Conservation (phyloP, 805 yeast species). For the Pichia thaimueangensis region DNA sequence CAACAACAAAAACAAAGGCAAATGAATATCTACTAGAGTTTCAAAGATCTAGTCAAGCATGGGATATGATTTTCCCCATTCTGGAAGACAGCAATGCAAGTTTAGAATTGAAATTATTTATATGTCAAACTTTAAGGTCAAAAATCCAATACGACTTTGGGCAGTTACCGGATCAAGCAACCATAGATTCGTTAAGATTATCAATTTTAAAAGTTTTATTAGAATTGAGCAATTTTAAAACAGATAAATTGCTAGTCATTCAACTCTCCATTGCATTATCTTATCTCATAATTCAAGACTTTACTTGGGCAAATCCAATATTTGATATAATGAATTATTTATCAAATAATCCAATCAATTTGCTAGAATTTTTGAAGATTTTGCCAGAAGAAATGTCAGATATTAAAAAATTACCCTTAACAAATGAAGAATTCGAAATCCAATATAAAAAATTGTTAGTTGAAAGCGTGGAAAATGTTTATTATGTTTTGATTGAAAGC, state of each 20-base stretch:
- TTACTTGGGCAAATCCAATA: slow-evolving; percentile 67
- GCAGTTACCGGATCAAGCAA: slow-evolving; percentile 60
- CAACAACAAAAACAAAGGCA: slow-evolving; percentile 38
- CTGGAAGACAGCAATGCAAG: slow-evolving; percentile 31
- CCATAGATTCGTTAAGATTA: slow-evolving; percentile 52
- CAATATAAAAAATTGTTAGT: slow-evolving; percentile 61
- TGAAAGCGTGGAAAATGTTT: slow-evolving; percentile 60
- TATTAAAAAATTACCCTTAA: slow-evolving; percentile 66
- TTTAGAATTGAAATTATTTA: slow-evolving; percentile 66
- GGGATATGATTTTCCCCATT: slow-evolving; percentile 62
- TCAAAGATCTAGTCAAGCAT: slow-evolving; percentile 77
- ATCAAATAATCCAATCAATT: slow-evolving; percentile 36
- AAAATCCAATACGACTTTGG: slow-evolving; percentile 77
- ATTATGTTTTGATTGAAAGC: slow-evolving; percentile 53
- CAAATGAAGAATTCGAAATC: slow-evolving; percentile 69
- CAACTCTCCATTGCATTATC: slow-evolving; percentile 81
- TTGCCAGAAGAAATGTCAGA: slow-evolving; percentile 88
- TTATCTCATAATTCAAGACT: slow-evolving; percentile 70
- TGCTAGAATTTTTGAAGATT: slow-evolving; percentile 77
- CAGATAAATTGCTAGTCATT: slow-evolving; percentile 55
- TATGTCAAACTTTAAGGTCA: slow-evolving; percentile 85
- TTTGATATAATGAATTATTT: slow-evolving; percentile 55
- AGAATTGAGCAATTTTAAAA: slow-evolving; percentile 24
- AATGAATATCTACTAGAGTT: slow-evolving; percentile 63
- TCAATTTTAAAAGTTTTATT: slow-evolving; percentile 55